Percentiles rank a stretch among this genome's conserved stretches.
These are phyloP conservation scores for Remersonia thermophila DNA, from an alignment of 2,329 filamentous ascomycete species.

Conservation along the genomic window DNA sequence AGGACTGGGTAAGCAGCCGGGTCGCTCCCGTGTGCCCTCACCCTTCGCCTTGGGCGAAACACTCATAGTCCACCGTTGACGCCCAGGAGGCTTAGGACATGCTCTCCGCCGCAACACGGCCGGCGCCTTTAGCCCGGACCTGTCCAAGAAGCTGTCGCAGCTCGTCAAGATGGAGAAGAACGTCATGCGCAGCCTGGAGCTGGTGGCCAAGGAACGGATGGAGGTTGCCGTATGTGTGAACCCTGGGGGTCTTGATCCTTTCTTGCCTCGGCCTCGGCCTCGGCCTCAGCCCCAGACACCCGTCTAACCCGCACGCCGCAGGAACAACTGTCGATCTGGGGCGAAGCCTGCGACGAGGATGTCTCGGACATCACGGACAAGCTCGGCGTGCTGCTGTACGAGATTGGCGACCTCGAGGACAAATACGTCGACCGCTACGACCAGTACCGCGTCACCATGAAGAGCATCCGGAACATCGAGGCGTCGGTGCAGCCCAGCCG, in stretches of 20 bases:
- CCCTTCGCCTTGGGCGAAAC: not conserved
- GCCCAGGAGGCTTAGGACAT: constrained; percentile 35
- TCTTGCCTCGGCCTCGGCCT: not conserved
- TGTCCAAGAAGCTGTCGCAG: constrained; percentile 94
- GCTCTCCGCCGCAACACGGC: constrained; percentile 61
- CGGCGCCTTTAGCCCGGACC: constrained; percentile 69
- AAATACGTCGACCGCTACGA: constrained; percentile 98
- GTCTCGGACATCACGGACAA: constrained; percentile 99
- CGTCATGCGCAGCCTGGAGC: constrained; percentile 95
- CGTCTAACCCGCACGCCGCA: constrained; percentile 26
- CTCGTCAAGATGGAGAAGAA: constrained; percentile 99
- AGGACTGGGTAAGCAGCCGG: constrained; percentile 62
- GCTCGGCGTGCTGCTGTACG: constrained; percentile 92
- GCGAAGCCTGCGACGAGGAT: constrained; percentile 88
- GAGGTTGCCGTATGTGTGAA: constrained; percentile 73
- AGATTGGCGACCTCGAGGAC: constrained; percentile 95
- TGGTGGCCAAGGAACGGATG: constrained; percentile 92
- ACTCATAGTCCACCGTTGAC: constrained; percentile 14
- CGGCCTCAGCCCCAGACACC: constrained; percentile 1
- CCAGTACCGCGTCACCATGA: constrained; percentile 97
- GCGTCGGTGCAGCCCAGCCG: constrained; percentile 95
- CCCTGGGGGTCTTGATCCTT: not conserved
- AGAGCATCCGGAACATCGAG: constrained; percentile 98
- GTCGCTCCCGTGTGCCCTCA: not conserved
- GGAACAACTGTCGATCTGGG: constrained; percentile 99